Conservation (phyloP, 208 protist genomes). For the Leptomonas seymouri region DNA sequence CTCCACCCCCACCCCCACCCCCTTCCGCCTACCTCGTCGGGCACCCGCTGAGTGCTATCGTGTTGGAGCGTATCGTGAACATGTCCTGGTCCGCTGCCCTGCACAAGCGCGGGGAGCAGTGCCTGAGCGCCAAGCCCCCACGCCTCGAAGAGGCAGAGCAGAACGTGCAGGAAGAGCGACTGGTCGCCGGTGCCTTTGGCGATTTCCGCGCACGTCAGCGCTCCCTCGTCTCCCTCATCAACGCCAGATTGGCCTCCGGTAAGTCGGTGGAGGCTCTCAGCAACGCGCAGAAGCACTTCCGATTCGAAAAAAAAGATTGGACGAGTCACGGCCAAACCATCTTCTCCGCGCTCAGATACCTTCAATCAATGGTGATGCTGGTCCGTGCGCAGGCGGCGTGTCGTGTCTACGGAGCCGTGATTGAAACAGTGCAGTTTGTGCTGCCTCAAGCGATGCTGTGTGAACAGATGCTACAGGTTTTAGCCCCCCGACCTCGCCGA, state of each 20-base stretch:
- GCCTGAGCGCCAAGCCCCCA: slow-evolving; percentile 49
- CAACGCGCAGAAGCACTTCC: slow-evolving; percentile 69
- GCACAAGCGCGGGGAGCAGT: slow-evolving; percentile 79
- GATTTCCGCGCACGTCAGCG: slow-evolving; percentile 68
- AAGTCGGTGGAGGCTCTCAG: slow-evolving; percentile 63
- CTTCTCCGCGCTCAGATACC: slow-evolving; percentile 67
- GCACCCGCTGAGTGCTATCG: slow-evolving; percentile 22
- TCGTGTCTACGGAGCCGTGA: slow-evolving; percentile 56
- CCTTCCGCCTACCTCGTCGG: slow-evolving; percentile 2
- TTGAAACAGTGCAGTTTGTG: slow-evolving; percentile 81
- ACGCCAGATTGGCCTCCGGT: slow-evolving; percentile 55
- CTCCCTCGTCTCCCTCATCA: slow-evolving; percentile 69
- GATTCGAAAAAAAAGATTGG: slow-evolving; percentile 74
- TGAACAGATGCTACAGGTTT: slow-evolving; percentile 71
- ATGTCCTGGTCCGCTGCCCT: slow-evolving; percentile 71
- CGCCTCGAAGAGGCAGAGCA: slow-evolving; percentile 53
- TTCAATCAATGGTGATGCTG: slow-evolving; percentile 82
- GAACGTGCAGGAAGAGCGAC: slow-evolving; percentile 53
- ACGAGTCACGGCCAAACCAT: slow-evolving; percentile 51
- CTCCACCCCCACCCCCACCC: neutral
- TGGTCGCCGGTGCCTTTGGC: slow-evolving; percentile 42
- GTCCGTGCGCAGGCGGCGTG: slow-evolving; percentile 70
- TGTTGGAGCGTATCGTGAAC: slow-evolving; percentile 63
- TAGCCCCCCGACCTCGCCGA: slow-evolving; percentile 43
- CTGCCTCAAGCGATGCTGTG: slow-evolving; percentile 75